Conservation (phyloP, 2,329 filamentous ascomycete genomes). For the Arthrobotrys pseudoclavata region DNA sequence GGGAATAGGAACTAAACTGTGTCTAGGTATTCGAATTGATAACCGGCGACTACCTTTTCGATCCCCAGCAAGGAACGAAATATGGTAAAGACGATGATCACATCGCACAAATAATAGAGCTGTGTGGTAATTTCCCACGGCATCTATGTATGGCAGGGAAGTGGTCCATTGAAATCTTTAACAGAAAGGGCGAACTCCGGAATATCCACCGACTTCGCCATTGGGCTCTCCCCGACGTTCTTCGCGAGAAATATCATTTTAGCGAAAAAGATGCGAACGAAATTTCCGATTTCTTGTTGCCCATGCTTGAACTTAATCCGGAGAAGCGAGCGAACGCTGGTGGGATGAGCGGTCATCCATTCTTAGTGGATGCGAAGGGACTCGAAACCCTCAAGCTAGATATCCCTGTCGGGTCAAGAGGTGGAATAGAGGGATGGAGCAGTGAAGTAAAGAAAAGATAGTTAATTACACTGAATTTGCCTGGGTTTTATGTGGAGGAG, state of each 20-base stretch:
- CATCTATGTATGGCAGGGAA: constrained; percentile 91
- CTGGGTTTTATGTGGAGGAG: constrained; percentile 52
- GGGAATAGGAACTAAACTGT: background rate
- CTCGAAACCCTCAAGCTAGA: constrained; percentile 86
- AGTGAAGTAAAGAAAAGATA: constrained; percentile 80
- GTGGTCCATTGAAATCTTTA: constrained; percentile 99
- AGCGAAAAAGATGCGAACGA: constrained; percentile 82
- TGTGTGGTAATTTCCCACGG: constrained; percentile 93
- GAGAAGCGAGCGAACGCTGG: constrained; percentile 94
- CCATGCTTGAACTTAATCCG: constrained; percentile 90
- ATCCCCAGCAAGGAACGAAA: constrained; percentile 97
- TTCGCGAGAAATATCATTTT: constrained; percentile 98
- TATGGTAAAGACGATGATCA: constrained; percentile 99
- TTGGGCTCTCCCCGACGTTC: constrained; percentile 93
- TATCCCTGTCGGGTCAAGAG: constrained; percentile 82
- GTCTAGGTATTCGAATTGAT: constrained; percentile 93
- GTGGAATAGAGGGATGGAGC: constrained; percentile 94
- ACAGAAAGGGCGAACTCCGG: constrained; percentile 93
- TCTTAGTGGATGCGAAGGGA: constrained; percentile 85
- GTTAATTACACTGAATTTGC: constrained; percentile 13
- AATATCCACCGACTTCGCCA: constrained; percentile 97
- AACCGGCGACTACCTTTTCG: constrained; percentile 97
- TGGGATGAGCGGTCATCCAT: constrained; percentile 88
- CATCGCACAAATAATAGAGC: constrained; percentile 98
- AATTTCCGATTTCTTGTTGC: constrained; percentile 84